phyloP scores from a whole-genome alignment of 2,329 filamentous ascomycete species.

The Iodosphaeria phyllophila region DNA sequence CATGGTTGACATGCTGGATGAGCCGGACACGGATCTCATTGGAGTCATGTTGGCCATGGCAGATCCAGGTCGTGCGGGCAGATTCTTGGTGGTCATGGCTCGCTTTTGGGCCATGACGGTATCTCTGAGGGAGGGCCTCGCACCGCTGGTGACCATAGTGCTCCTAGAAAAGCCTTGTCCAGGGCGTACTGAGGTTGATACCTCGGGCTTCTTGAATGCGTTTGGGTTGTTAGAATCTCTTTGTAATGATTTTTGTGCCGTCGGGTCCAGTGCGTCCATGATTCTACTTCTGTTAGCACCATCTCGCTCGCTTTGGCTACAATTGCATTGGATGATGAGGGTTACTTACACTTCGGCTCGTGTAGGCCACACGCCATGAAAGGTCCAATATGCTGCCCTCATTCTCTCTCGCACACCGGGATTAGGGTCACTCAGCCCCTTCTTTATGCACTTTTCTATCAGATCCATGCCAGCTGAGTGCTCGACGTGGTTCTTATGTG shows the following conservation, averaged over 20 bases:
- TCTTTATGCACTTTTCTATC: slow-evolving; percentile 76
- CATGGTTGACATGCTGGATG: slow-evolving; percentile 16
- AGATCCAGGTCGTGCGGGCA: slow-evolving; percentile 39
- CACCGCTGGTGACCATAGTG: slow-evolving; percentile 28
- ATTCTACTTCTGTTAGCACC: slow-evolving; percentile 32
- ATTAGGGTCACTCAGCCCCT: slow-evolving; percentile 76
- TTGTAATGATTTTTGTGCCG: slow-evolving; percentile 61
- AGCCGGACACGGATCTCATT: slow-evolving; percentile 20
- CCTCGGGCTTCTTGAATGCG: slow-evolving; percentile 34
- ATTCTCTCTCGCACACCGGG: slow-evolving; percentile 76
- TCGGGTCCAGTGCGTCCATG: slow-evolving; percentile 58
- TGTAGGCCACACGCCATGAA: slow-evolving; percentile 57
- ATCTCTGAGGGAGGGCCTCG: slow-evolving; percentile 57
- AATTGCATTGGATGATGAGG: background rate
- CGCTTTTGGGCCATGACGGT: slow-evolving; percentile 69
- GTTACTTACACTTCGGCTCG: slow-evolving; percentile 50
- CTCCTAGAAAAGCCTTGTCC: slow-evolving; percentile 44
- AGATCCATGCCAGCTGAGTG: slow-evolving; percentile 67
- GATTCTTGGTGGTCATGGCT: slow-evolving; percentile 26
- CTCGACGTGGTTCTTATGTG: slow-evolving; percentile 69
- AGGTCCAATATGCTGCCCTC: slow-evolving; percentile 74
- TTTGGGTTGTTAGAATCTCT: slow-evolving; percentile 74
- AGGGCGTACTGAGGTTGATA: slow-evolving; percentile 26
- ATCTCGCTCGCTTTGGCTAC: no score
- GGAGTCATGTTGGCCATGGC: slow-evolving; percentile 45